A percentile compares a stretch with the other conserved stretches of the same genome.
phyloP scores from a whole-genome alignment of 495 filamentous ascomycete genomes.

The Lasiosphaeriaceae sp. region DNA sequence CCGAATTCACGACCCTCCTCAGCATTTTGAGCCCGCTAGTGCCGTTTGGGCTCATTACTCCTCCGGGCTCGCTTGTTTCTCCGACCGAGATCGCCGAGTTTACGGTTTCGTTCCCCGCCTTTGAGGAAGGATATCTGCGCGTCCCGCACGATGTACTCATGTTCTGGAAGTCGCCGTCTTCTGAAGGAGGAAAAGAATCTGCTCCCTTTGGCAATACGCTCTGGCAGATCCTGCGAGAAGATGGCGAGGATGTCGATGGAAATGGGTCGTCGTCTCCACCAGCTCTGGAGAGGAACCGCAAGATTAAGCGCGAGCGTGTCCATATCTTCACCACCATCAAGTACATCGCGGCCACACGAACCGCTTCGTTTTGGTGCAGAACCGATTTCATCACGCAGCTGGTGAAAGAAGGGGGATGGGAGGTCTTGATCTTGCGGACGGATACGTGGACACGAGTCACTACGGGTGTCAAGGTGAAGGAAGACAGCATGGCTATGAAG shows the following conservation, averaged over 20 bases:
- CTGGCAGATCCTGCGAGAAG: constrained; percentile 21
- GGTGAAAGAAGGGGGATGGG: constrained; percentile 23
- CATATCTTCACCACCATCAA: constrained; percentile 24
- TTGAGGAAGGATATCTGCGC: background rate
- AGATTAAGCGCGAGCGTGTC: constrained; percentile 20
- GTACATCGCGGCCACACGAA: constrained; percentile 15
- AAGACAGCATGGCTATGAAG: background rate
- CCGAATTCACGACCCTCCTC: constrained; percentile 30
- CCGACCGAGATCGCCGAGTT: constrained; percentile 25
- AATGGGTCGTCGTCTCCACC: background rate
- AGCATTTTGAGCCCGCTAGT: constrained; percentile 26
- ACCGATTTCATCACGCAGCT: constrained; percentile 25
- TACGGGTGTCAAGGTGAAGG: constrained; percentile 2
- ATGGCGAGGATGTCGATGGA: background rate
- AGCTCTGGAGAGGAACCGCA: background rate
- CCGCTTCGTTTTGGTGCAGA: constrained; percentile 27
- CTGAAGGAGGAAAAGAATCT: background rate
- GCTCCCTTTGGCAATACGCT: constrained; percentile 9
- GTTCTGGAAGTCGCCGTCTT: constrained; percentile 22
- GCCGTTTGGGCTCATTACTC: constrained; percentile 26
- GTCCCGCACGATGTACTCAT: constrained; percentile 25
- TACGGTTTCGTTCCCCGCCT: constrained; percentile 14
- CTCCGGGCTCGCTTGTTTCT: constrained; percentile 13
- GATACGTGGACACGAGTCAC: constrained; percentile 5
- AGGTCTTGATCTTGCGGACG: constrained; percentile 20